A percentile compares a stretch with the other conserved stretches of the same genome.
phyloP scores from a whole-genome alignment of 202 grass and related monocot genomes.

The Setaria italica region DNA sequence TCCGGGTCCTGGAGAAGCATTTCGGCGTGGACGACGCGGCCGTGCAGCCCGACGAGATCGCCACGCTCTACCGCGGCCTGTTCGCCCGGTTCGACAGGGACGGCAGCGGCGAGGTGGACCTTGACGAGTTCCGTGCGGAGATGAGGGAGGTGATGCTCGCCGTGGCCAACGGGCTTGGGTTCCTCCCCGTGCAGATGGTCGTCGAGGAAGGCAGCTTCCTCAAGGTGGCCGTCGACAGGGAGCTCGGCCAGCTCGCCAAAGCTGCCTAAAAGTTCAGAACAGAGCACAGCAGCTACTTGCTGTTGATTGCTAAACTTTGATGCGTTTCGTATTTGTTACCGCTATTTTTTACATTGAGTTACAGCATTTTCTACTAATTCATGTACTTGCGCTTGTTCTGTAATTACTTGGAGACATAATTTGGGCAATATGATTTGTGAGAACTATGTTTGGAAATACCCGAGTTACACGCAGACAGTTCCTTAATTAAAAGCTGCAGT shows the following conservation, averaged over 20 bases:
- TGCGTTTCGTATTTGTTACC: too few species aligned
- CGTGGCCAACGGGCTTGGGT: constrained; percentile 56
- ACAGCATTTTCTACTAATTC: too few species aligned
- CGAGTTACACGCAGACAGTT: too few species aligned
- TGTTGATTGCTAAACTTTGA: too few species aligned
- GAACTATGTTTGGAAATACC: too few species aligned
- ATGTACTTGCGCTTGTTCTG: too few species aligned
- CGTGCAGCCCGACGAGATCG: constrained; percentile 7
- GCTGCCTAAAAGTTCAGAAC: not conserved
- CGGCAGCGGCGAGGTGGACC: constrained; percentile 56
- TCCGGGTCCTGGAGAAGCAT: constrained; percentile 50
- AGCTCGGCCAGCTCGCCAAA: constrained; percentile 46
- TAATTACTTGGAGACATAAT: too few species aligned
- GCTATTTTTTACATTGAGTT: too few species aligned
- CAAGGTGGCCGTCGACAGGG: constrained; percentile 62
- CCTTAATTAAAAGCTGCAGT: constrained; percentile 26
- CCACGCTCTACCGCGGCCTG: constrained; percentile 11
- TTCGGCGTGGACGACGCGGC: constrained; percentile 42
- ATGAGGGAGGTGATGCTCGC: constrained; percentile 73
- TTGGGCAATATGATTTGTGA: too few species aligned
- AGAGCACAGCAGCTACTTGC: too few species aligned
- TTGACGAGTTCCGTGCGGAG: constrained; percentile 57
- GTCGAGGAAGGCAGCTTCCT: constrained; percentile 71
- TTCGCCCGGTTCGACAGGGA: constrained; percentile 62
- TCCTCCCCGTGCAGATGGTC: constrained; percentile 69